Percentiles rank a stretch among this genome's conserved stretches.
These are phyloP conservation scores for Hordeum pubiflorum DNA, from an alignment of 202 grass and related monocot genomes.

Conservation along the genomic window DNA sequence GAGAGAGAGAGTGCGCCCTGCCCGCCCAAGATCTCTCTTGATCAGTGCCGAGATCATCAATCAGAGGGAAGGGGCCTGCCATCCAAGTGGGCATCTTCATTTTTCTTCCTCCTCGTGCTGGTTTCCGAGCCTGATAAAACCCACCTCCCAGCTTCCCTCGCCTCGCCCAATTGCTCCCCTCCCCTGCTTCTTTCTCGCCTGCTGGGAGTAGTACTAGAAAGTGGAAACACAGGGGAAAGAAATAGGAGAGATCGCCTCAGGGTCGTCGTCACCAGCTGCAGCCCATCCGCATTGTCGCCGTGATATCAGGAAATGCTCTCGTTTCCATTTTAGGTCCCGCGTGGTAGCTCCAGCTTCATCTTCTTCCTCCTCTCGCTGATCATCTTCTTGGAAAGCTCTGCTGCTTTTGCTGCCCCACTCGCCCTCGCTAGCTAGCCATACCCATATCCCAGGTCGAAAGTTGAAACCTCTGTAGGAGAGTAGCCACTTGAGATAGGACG, in stretches of 20 bases:
- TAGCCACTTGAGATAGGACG: neutral
- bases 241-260: neutral
- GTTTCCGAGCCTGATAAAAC: slow-evolving; percentile 16
- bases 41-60: slow-evolving; percentile 31
- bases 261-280: neutral
- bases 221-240: neutral
- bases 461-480: slow-evolving; percentile 7
- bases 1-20: neutral
- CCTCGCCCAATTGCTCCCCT: slow-evolving; percentile 7
- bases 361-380: neutral
- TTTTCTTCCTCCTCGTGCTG: neutral
- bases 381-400: neutral
- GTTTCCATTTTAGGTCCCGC: slow-evolving; percentile 42
- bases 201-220: neutral
- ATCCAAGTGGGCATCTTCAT: slow-evolving; percentile 30
- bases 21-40: slow-evolving; percentile 21
- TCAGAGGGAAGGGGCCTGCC: slow-evolving; percentile 6
- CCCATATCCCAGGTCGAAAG: neutral
- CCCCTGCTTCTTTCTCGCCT: slow-evolving; percentile 7
- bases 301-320: slow-evolving; percentile 38
- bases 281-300: slow-evolving; percentile 27
- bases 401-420: neutral
- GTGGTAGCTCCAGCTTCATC: neutral
- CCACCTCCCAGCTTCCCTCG: neutral
- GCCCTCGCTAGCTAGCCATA: neutral